These are phyloP conservation scores for Lumnitzera littorea DNA, from an alignment of 345 rosid species.

Conservation along the genomic window DNA sequence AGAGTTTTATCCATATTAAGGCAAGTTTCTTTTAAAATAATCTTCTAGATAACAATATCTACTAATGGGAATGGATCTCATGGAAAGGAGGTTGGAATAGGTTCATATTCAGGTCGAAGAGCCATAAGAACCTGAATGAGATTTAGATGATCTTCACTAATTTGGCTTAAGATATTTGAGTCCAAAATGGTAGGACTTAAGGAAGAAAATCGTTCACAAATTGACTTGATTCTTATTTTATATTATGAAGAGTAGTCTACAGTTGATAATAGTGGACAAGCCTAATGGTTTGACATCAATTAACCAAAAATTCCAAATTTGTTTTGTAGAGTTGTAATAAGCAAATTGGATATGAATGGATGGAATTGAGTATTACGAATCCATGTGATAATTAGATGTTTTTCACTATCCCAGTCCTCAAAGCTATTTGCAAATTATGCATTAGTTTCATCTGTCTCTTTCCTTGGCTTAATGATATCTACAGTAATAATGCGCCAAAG, in stretches of 20 bases:
- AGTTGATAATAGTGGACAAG: constrained; percentile 1
- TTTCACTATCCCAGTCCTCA: not conserved
- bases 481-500: not conserved
- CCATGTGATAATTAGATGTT: constrained; percentile 3
- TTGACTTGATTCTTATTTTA: not conserved
- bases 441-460: not conserved
- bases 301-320: constrained; percentile 2
- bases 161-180: not conserved
- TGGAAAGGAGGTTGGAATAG: too few relatives aligned
- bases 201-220: constrained; percentile 10
- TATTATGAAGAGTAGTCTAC: not conserved
- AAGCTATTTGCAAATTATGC: not conserved
- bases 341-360: constrained; percentile 4
- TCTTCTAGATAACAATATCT: too few relatives aligned
- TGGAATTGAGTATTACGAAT: not conserved
- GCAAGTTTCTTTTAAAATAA: too few relatives aligned
- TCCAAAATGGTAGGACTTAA: too few relatives aligned
- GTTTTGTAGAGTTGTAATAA: not conserved
- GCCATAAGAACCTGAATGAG: constrained; percentile 17
- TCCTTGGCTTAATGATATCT: not conserved
- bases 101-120: not conserved
- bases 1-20: too few relatives aligned
- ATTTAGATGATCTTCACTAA: constrained; percentile 1
- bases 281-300: not conserved
- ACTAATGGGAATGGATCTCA: too few relatives aligned